Evolutionary conservation across 2,329 filamentous ascomycete species (phyloP).

Genomic region (Chaetomiaceae sp.): DNA sequence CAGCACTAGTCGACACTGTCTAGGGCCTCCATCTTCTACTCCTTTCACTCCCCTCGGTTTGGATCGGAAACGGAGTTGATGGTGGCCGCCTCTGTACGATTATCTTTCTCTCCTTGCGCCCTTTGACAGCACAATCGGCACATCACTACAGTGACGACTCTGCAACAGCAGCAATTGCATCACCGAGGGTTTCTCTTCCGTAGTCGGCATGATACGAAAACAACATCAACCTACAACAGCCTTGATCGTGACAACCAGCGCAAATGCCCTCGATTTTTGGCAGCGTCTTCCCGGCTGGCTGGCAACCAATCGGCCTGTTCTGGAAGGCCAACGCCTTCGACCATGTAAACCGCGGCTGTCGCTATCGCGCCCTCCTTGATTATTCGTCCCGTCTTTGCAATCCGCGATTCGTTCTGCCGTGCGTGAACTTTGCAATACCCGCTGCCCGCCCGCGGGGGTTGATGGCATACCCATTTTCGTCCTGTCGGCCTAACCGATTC

Average conservation of each 20-base stretch:
- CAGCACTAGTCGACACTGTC: conserved; percentile 29
- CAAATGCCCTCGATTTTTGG: conserved; percentile 10
- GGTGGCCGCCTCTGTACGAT: conserved; percentile 30
- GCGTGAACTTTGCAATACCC: conserved; percentile 14
- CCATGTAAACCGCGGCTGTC: conserved; percentile 14
- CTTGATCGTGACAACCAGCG: conserved; percentile 17
- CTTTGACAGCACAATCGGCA: conserved; percentile 16
- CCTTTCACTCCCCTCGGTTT: conserved; percentile 20
- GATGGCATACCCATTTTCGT: not conserved
- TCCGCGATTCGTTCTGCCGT: conserved; percentile 9
- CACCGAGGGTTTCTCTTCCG: conserved; percentile 12
- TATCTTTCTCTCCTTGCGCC: conserved; percentile 20
- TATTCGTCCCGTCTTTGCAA: conserved; percentile 6
- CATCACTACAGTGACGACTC: conserved; percentile 15
- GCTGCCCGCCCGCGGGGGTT: conserved; percentile 2
- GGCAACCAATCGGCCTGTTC: conserved; percentile 15
- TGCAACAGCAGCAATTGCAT: conserved; percentile 13
- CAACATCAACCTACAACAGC: conserved; percentile 16
- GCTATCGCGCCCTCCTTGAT: conserved; percentile 3
- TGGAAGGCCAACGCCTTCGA: conserved; percentile 3
- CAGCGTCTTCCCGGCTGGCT: conserved; percentile 3
- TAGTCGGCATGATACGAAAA: conserved; percentile 21
- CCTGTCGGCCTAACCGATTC: not conserved
- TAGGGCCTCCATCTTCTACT: conserved; percentile 22
- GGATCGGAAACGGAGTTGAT: conserved; percentile 27